Conservation (phyloP, 768 basidiomycete species). For the Lentinula edodes region DNA sequence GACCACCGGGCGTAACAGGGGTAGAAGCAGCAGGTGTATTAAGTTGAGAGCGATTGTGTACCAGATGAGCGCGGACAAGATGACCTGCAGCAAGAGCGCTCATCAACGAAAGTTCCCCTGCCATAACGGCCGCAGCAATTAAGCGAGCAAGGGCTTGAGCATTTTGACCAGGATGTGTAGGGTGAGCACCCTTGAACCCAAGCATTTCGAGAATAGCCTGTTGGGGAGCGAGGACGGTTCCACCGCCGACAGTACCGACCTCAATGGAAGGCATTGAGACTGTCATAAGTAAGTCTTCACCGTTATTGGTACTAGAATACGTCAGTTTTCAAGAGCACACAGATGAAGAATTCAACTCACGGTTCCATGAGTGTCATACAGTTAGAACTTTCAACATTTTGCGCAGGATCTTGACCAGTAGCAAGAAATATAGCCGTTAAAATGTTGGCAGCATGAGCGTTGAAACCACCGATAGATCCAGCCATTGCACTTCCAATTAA, state of each 20-base stretch:
- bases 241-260: constrained; percentile 96
- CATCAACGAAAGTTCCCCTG: constrained; percentile 90
- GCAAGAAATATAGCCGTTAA: constrained; percentile 93
- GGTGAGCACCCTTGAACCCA: constrained; percentile 86
- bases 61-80: constrained; percentile 88
- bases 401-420: constrained; percentile 97
- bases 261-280: constrained; percentile 99
- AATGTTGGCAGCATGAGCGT: constrained; percentile 98
- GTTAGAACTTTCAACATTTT: constrained; percentile 97
- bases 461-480: constrained; percentile 95
- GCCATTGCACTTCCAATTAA: constrained; percentile 97
- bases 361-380: constrained; percentile 99
- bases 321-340: background rate
- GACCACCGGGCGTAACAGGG: constrained; percentile 58
- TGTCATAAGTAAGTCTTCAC: constrained; percentile 87
- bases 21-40: constrained; percentile 68
- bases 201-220: constrained; percentile 90
- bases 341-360: constrained; percentile 44
- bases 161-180: constrained; percentile 81
- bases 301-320: constrained; percentile 66
- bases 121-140: constrained; percentile 92
- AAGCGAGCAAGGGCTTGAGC: constrained; percentile 86
- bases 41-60: constrained; percentile 82
- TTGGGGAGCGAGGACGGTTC: constrained; percentile 89
- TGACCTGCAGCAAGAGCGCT: constrained; percentile 93